These are phyloP conservation scores for Phaffomyces antillensis DNA, from an alignment of 805 yeast species.

Conservation along the genomic window DNA sequence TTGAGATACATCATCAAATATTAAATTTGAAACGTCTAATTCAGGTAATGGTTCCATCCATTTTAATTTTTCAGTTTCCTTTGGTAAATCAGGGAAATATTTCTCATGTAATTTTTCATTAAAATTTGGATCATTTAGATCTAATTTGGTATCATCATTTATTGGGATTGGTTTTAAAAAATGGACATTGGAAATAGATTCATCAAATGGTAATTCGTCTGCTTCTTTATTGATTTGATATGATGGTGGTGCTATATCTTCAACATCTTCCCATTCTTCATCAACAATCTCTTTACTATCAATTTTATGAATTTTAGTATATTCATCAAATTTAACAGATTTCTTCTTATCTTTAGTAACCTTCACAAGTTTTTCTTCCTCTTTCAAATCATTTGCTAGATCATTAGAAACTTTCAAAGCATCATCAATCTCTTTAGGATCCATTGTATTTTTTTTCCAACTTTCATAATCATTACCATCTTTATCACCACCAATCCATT, in stretches of 20 bases:
- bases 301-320: conserved; percentile 16
- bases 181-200: conserved; percentile 45
- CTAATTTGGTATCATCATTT: conserved; percentile 31
- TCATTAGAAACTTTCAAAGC: conserved; percentile 13
- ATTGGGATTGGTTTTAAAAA: conserved; percentile 46
- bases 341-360: too few relatives aligned
- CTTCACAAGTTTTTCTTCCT: background rate
- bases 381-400: conserved; percentile 6
- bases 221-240: conserved; percentile 40
- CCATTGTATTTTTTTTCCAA: conserved; percentile 18
- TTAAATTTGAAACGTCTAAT: conserved; percentile 22
- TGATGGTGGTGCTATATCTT: conserved; percentile 44
- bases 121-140: conserved; percentile 72
- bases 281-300: conserved; percentile 2
- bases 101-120: conserved; percentile 72
- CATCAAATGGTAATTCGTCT: conserved; percentile 37
- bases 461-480: conserved; percentile 12
- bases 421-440: conserved; percentile 12
- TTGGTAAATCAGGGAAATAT: conserved; percentile 86
- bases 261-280: conserved; percentile 41
- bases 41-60: conserved; percentile 82
- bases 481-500: conserved; percentile 26
- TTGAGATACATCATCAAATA: conserved; percentile 47
- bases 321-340: conserved; percentile 29
- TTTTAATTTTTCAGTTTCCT: conserved; percentile 69